phyloP scores from a whole-genome alignment of 257 asterid genomes.

The Sherardia arvensis region DNA sequence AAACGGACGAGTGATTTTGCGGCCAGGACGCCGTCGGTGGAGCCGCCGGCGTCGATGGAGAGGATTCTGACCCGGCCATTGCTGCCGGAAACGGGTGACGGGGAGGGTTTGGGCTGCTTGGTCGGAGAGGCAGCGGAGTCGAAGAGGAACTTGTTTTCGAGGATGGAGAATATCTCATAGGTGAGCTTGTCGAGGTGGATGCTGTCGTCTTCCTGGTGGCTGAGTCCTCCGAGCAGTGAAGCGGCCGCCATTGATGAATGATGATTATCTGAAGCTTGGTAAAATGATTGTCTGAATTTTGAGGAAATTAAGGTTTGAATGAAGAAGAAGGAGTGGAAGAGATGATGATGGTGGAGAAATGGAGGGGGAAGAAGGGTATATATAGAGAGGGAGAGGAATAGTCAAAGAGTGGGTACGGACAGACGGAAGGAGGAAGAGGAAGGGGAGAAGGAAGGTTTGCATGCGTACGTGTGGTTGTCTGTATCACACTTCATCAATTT shows the following conservation, averaged over 20 bases:
- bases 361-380: neutral
- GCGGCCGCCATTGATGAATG: constrained; percentile 28
- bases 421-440: neutral
- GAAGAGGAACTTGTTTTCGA: constrained; percentile 78
- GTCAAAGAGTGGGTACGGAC: neutral
- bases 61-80: constrained; percentile 57
- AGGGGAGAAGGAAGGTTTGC: neutral
- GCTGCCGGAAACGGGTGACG: neutral
- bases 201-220: constrained; percentile 8
- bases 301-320: neutral
- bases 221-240: constrained; percentile 21
- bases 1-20: constrained; percentile 48
- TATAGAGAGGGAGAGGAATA: neutral
- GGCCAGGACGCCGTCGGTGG: constrained; percentile 53
- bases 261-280: neutral
- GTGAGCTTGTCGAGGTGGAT: constrained; percentile 33
- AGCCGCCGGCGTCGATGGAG: constrained; percentile 62
- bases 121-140: constrained; percentile 25
- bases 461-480: constrained; percentile 14
- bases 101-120: neutral
- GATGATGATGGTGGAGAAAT: neutral
- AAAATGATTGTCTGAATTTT: neutral
- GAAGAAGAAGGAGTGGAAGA: neutral
- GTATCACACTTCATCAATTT: neutral
- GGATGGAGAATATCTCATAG: constrained; percentile 69